Evolutionary conservation across 345 rosid genomes (phyloP).

Genomic region (Camelina sativa): DNA sequence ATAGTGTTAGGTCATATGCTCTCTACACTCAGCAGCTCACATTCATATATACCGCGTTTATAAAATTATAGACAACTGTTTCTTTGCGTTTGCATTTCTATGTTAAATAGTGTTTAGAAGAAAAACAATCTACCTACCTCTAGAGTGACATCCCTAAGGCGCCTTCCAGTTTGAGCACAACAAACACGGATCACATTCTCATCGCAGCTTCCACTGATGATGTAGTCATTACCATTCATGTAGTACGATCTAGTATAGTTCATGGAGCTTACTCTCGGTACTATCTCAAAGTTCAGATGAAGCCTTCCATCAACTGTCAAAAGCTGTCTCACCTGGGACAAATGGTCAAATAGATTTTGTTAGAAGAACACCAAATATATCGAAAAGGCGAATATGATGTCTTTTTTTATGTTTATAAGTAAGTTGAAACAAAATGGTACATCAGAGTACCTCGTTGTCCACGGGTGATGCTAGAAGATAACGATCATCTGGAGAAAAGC

Average conservation of each 20-base stretch:
- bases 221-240: slow-evolving; percentile 92
- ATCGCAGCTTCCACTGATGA: slow-evolving; percentile 91
- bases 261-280: slow-evolving; percentile 77
- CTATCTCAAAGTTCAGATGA: slow-evolving; percentile 73
- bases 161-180: slow-evolving; percentile 98
- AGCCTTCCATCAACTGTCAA: slow-evolving; percentile 88
- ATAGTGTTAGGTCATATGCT: slow-evolving; percentile 14
- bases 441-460: slow-evolving; percentile 84
- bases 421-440: slow-evolving; percentile 6
- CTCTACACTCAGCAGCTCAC: slow-evolving; percentile 2
- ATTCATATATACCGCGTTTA: not conserved
- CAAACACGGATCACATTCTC: slow-evolving; percentile 87
- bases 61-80: not conserved
- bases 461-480: slow-evolving; percentile 95
- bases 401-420: not conserved
- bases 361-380: slow-evolving; percentile 1
- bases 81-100: slow-evolving; percentile 2
- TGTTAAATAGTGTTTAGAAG: not conserved
- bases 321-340: slow-evolving; percentile 80
- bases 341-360: slow-evolving; percentile 11
- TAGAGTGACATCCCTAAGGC: slow-evolving; percentile 84
- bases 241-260: slow-evolving; percentile 95
- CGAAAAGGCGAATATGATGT: not conserved
- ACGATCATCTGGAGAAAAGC: slow-evolving; percentile 98
- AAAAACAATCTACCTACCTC: slow-evolving; percentile 70